Conservation (phyloP, 1,284 basidiomycete species). For the Thecaphora thlaspeos region DNA sequence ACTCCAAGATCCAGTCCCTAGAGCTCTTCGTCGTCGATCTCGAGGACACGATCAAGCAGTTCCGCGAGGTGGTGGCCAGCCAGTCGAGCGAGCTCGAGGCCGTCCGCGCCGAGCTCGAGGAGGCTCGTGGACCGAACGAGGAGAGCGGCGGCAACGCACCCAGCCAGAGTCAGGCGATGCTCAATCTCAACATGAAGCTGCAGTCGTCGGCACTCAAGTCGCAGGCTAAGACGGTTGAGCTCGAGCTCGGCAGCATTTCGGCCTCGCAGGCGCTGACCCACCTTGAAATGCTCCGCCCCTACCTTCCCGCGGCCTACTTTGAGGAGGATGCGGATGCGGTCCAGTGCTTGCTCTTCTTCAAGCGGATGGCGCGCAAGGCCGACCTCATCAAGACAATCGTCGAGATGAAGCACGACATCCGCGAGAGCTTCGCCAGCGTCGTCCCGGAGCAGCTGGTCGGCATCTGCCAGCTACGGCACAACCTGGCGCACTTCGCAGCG, state of each 20-base stretch:
- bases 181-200: constrained; percentile 53
- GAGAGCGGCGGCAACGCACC: constrained; percentile 27
- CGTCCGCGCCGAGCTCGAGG: constrained; percentile 38
- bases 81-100: constrained; percentile 48
- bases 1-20: constrained; percentile 28
- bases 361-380: constrained; percentile 49
- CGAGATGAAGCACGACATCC: constrained; percentile 48
- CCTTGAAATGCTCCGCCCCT: constrained; percentile 47
- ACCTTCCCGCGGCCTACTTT: constrained; percentile 47
- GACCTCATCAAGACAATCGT: constrained; percentile 49
- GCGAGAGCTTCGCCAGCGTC: constrained; percentile 30
- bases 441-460: constrained; percentile 46
- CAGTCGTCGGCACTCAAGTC: constrained; percentile 51
- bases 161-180: constrained; percentile 45
- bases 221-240: constrained; percentile 51
- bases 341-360: constrained; percentile 49
- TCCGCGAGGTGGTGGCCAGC: constrained; percentile 51
- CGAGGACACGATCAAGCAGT: constrained; percentile 48
- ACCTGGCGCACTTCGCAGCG: constrained; percentile 50
- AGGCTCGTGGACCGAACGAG: constrained; percentile 23
- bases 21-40: constrained; percentile 47
- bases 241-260: constrained; percentile 46
- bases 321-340: constrained; percentile 49
- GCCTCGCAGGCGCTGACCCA: constrained; percentile 41
- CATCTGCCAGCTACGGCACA: constrained; percentile 50